Conservation (phyloP, 1,139 yeast genomes). For the Geotrichum carabidarum region DNA sequence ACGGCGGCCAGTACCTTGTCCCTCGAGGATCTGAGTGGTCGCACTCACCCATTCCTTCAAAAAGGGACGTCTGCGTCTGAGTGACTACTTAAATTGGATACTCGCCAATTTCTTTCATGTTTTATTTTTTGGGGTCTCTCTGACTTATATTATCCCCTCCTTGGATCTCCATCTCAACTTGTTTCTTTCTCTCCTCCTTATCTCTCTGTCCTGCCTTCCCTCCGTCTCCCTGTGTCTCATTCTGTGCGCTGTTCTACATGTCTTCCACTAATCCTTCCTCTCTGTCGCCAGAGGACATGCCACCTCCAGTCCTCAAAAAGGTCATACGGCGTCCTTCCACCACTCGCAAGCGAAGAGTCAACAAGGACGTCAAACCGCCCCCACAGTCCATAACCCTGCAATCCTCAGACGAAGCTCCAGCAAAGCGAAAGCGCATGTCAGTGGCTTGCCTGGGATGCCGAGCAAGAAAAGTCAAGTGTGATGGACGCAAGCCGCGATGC, state of each 20-base stretch:
- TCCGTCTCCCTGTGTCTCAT: neutral
- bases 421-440: slow-evolving; percentile 41
- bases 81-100: too few species aligned
- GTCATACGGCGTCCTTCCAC: neutral
- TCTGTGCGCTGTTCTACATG: neutral
- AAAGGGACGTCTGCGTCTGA: too few species aligned
- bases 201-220: neutral
- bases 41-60: too few species aligned
- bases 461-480: slow-evolving; percentile 54
- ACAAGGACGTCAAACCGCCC: neutral
- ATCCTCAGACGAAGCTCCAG: slow-evolving; percentile 6
- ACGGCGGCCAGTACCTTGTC: too few species aligned
- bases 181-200: neutral
- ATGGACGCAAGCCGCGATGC: slow-evolving; percentile 60
- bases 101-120: too few species aligned
- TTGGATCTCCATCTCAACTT: neutral
- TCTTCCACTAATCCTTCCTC: neutral
- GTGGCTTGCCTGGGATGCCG: slow-evolving; percentile 64
- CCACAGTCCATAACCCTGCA: neutral
- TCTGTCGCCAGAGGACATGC: neutral
- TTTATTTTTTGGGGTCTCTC: too few species aligned
- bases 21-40: too few species aligned
- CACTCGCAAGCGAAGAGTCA: neutral
- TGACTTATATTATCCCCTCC: too few species aligned
- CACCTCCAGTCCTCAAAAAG: neutral